phyloP scores from a whole-genome alignment of 2,329 filamentous ascomycete species.

The Cercospora sp. region DNA sequence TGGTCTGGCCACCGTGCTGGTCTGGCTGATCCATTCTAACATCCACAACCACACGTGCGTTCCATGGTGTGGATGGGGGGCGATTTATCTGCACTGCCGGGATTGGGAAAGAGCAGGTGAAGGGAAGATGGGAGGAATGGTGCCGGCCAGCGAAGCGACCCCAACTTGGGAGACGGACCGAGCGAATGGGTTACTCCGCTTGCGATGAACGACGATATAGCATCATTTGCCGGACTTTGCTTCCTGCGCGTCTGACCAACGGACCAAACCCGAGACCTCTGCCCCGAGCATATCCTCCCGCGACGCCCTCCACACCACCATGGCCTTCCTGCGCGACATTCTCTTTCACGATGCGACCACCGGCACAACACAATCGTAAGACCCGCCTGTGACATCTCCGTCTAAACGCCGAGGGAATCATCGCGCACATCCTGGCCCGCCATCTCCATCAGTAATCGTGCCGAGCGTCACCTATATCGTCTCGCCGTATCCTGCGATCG shows the following conservation, averaged over 20 bases:
- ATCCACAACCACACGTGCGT: neutral
- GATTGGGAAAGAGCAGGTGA: constrained; percentile 1
- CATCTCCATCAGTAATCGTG: constrained; percentile 1
- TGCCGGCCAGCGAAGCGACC: constrained; percentile 7
- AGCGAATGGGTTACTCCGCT: constrained; percentile 3
- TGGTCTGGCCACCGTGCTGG: neutral
- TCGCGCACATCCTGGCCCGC: neutral
- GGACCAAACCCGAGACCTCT: neutral
- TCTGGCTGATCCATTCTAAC: neutral
- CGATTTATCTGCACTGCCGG: neutral
- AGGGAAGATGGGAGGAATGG: neutral
- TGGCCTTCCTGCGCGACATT: neutral
- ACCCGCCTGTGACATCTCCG: constrained; percentile 6
- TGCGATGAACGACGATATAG: neutral
- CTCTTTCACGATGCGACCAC: constrained; percentile 1
- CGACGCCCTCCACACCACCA: neutral
- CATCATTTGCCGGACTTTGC: constrained; percentile 2
- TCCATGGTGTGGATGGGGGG: neutral
- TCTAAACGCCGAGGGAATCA: neutral
- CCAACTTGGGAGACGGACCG: constrained; percentile 1
- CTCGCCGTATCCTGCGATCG: neutral
- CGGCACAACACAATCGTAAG: constrained; percentile 5
- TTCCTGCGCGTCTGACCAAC: constrained; percentile 1
- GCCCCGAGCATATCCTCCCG: constrained; percentile 1
- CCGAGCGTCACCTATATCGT: neutral